Conservation (phyloP, 2,329 filamentous ascomycete species). For the Aspergillus sp. region DNA sequence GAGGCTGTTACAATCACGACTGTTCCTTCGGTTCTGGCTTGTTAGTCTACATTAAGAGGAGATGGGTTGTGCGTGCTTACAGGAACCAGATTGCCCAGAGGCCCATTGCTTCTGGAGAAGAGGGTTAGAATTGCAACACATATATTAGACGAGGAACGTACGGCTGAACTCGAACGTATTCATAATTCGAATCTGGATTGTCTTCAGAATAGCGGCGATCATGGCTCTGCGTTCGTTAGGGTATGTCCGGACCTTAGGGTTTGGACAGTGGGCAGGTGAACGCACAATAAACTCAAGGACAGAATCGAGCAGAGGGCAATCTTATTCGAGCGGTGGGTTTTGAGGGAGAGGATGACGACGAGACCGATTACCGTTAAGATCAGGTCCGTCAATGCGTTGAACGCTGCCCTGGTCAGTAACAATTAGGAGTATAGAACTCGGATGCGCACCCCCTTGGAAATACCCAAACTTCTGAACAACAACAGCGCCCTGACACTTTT, state of each 20-base stretch:
- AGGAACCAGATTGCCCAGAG: conserved; percentile 5
- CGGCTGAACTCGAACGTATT: background rate
- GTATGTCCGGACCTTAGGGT: background rate
- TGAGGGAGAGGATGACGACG: background rate
- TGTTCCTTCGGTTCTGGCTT: conserved; percentile 1
- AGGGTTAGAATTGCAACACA: background rate
- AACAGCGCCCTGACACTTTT: background rate
- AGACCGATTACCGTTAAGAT: background rate
- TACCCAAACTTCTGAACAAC: background rate
- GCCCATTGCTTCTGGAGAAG: background rate
- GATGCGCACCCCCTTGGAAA: conserved; percentile 4
- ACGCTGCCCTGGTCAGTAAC: background rate
- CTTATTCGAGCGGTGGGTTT: background rate
- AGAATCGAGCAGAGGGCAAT: background rate
- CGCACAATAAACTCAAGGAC: conserved; percentile 1
- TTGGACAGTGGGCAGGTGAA: no score
- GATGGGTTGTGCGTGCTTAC: no score
- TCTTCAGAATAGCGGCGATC: conserved; percentile 3
- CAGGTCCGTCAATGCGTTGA: conserved; percentile 4
- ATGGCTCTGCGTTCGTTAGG: background rate
- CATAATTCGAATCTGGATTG: background rate
- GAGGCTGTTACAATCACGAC: conserved; percentile 6
- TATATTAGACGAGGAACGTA: background rate
- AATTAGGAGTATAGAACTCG: background rate
- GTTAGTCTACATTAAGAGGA: no score